phyloP scores from a whole-genome alignment of 345 rosid species.

The Nephelium lappaceum region DNA sequence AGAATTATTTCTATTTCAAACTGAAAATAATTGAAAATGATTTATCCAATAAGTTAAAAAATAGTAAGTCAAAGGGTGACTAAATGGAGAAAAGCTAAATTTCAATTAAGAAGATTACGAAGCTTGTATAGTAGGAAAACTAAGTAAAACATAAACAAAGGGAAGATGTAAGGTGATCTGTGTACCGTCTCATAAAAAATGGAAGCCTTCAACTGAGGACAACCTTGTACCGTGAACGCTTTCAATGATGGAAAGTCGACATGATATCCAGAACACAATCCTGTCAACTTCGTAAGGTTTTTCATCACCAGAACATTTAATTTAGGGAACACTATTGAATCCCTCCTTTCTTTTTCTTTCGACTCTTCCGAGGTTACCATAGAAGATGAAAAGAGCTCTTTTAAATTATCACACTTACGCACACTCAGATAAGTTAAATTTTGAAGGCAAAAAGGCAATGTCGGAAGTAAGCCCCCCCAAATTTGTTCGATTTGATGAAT shows the following conservation, averaged over 20 bases:
- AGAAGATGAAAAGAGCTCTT: background rate
- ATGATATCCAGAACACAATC: too few relatives aligned
- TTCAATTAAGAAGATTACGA: background rate
- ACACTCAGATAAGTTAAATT: background rate
- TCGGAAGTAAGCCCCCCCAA: constrained; percentile 7
- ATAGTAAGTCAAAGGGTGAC: too few relatives aligned
- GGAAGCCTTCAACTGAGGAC: too few relatives aligned
- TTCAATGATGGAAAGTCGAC: background rate
- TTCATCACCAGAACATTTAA: too few relatives aligned
- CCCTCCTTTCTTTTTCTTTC: background rate
- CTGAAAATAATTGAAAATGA: too few relatives aligned
- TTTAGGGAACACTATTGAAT: background rate
- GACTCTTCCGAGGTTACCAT: background rate
- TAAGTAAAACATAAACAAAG: too few relatives aligned
- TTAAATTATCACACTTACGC: background rate
- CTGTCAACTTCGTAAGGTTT: background rate
- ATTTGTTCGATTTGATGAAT: background rate
- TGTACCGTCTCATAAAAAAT: too few relatives aligned
- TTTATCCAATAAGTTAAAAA: too few relatives aligned
- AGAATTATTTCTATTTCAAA: too few relatives aligned
- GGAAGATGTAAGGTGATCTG: too few relatives aligned
- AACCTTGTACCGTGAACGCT: too few relatives aligned
- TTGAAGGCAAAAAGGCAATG: background rate
- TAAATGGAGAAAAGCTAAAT: too few relatives aligned
- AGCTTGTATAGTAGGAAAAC: background rate